Conservation (phyloP, 331 rosid species). For the Quercus tomentella region DNA sequence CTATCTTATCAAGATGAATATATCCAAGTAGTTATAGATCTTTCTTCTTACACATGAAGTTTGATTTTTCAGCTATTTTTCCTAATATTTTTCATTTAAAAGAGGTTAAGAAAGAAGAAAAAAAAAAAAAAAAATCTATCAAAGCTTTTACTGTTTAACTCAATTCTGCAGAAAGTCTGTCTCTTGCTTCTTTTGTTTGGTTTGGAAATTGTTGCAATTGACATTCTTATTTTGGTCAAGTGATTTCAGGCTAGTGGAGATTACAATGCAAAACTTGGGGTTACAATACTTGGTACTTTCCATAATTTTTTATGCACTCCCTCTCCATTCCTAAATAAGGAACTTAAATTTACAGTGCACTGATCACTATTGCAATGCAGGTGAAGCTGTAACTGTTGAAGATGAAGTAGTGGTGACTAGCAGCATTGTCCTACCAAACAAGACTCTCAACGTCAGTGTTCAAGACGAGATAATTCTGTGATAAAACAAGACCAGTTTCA, state of each 20-base stretch:
- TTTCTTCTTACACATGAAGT: background rate
- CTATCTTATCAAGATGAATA: too few relatives aligned
- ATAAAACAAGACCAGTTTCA: constrained; percentile 2
- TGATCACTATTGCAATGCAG: constrained; percentile 35
- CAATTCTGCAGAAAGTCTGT: background rate
- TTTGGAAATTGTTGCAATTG: constrained; percentile 1
- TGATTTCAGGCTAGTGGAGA: constrained; percentile 80
- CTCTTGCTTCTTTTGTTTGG: background rate
- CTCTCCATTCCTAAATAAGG: background rate
- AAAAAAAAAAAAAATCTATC: background rate
- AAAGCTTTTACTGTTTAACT: background rate
- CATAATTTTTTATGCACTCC: constrained; percentile 5
- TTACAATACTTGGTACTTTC: constrained; percentile 72
- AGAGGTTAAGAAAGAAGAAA: background rate
- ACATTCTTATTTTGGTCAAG: constrained; percentile 17
- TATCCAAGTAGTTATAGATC: too few relatives aligned
- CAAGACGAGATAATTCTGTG: constrained; percentile 88
- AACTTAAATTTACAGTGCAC: background rate
- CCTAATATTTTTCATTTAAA: background rate
- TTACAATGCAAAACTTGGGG: constrained; percentile 80
- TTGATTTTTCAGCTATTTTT: background rate
- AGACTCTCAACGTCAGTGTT: constrained; percentile 82
- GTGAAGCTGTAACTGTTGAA: constrained; percentile 85
- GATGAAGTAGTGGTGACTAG: constrained; percentile 89
- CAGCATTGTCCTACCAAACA: constrained; percentile 89